phyloP scores from a whole-genome alignment of 768 basidiomycete species.

The Hortiboletus campestris region DNA sequence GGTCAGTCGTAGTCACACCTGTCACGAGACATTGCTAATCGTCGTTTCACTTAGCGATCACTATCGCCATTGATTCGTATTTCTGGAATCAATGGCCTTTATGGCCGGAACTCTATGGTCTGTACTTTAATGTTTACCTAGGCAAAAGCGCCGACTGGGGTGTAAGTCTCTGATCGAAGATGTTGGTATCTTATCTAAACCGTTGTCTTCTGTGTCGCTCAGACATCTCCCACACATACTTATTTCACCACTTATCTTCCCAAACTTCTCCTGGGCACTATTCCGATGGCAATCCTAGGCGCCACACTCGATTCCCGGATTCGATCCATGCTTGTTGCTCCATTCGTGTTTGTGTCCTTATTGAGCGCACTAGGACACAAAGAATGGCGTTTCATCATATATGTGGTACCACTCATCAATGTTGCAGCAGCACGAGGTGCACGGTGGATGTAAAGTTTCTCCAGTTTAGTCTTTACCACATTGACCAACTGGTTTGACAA shows the following conservation, averaged over 20 bases:
- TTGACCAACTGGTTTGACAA: constrained; percentile 1
- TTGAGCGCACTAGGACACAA: constrained; percentile 88
- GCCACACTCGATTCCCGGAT: constrained; percentile 46
- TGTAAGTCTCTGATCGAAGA: constrained; percentile 44
- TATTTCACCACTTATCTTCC: constrained; percentile 74
- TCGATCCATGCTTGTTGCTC: constrained; percentile 50
- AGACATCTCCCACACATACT: constrained; percentile 68
- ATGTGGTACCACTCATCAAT: constrained; percentile 80
- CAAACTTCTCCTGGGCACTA: constrained; percentile 66
- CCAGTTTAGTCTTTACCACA: background rate
- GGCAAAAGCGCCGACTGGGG: constrained; percentile 94
- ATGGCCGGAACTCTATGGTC: constrained; percentile 82
- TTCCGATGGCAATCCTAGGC: constrained; percentile 61
- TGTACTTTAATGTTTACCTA: constrained; percentile 84
- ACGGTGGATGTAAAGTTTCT: constrained; percentile 54
- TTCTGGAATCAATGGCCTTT: constrained; percentile 73
- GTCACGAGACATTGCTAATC: background rate
- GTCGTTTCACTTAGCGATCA: constrained; percentile 44
- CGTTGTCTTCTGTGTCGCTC: background rate
- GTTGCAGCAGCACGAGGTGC: constrained; percentile 71
- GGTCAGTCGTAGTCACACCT: constrained; percentile 38
- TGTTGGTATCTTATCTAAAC: constrained; percentile 2
- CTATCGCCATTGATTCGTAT: constrained; percentile 73
- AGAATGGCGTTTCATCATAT: constrained; percentile 96
- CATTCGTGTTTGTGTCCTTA: constrained; percentile 50